Base-by-base conservation (phyloP, 352 stramenopile species). In the Phytophthora pistaciae region DNA sequence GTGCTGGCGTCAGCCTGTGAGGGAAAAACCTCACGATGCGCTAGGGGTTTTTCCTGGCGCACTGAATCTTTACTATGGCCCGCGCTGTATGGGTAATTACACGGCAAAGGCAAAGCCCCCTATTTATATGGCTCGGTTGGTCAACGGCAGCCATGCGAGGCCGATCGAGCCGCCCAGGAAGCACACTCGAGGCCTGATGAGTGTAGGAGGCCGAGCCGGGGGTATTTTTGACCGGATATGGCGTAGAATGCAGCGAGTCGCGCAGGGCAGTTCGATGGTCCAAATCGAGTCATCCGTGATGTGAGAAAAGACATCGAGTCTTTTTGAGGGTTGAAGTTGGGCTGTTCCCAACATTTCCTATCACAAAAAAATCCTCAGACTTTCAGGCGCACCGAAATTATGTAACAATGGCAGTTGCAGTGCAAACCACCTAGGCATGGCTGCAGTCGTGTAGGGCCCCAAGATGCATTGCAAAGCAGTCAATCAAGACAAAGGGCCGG, bases 121-220 rank as follows among this genome's bases (percentile, higher is more conserved):
- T 76, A 76, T 76, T 76, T 73, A 72, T 60, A 66, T 58, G 69
- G 49, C 66, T 62, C 40, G 55, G 1, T 4, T 20, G 23, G 56
- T 42, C 38, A 59, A 57, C 48, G 68, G 61, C 40, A 61, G 31
- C 16, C 20, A 10, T 21, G 14, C 7, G 46, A 20, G 33, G 16
- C 9, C 18, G 6, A 25, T 13, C n/a, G 25, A 21, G 49, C 40
- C 18, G 57, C 20, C 20, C n/a, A 48, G n/a, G n/a, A 10, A 64
- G 29, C 44, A 53, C 16, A 25, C 10, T 18, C 42, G 40, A 55
- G n/a, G 42, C 29, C 40, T 54, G 2, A n/a, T 63, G 59, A 23
- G 31, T 11, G 16, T 25, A 73, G 10, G 21, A 59, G 31, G 38
- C 31, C 3, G 33, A 11, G 48, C 57, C 7, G 20, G 16, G 16